Conservation (phyloP, 768 basidiomycete species). For the Hypholoma sublateritium region DNA sequence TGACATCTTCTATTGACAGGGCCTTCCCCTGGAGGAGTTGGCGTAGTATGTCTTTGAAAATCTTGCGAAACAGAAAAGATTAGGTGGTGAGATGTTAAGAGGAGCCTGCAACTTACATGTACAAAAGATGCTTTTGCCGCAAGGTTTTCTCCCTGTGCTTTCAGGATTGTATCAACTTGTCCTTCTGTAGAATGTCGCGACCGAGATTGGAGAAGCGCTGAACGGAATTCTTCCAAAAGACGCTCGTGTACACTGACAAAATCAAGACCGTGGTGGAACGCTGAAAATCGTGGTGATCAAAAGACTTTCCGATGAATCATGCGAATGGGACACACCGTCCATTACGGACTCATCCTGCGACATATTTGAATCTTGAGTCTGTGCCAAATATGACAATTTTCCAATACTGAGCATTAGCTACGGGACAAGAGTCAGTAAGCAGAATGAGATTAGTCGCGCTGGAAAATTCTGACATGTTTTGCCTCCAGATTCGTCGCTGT, state of each 20-base stretch:
- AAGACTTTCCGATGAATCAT: background rate
- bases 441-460: background rate
- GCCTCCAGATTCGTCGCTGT: slow-evolving; percentile 57
- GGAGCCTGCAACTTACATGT: slow-evolving; percentile 35
- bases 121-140: slow-evolving; percentile 51
- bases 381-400: slow-evolving; percentile 81
- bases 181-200: slow-evolving; percentile 63
- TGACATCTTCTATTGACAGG: slow-evolving; percentile 73
- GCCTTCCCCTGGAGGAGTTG: slow-evolving; percentile 73
- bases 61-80: slow-evolving; percentile 34
- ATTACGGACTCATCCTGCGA: slow-evolving; percentile 49
- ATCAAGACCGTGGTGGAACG: slow-evolving; percentile 85
- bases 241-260: slow-evolving; percentile 82
- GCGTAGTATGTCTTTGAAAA: slow-evolving; percentile 70
- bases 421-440: background rate
- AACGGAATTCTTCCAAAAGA: slow-evolving; percentile 61
- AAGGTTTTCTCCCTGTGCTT: slow-evolving; percentile 48
- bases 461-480: slow-evolving; percentile 64
- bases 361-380: slow-evolving; percentile 60
- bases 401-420: slow-evolving; percentile 91
- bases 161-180: slow-evolving; percentile 64
- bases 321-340: slow-evolving; percentile 44
- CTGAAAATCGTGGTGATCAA: slow-evolving; percentile 36
- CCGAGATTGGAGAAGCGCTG: slow-evolving; percentile 46
- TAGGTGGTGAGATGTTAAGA: background rate